These are phyloP conservation scores for Citrus trifoliata DNA, from an alignment of 345 rosid species.

Conservation along the genomic window DNA sequence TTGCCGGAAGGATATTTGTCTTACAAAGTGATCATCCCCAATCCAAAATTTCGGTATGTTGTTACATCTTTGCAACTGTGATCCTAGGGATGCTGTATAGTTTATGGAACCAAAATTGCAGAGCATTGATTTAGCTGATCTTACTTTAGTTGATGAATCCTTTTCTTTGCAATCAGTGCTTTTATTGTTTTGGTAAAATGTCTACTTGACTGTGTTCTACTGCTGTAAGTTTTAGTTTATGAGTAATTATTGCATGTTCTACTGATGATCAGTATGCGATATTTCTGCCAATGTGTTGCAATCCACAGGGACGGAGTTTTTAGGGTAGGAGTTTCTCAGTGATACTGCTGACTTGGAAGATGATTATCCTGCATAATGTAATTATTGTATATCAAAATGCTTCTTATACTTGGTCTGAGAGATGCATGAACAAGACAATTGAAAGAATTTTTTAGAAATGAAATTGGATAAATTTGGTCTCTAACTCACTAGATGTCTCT, in stretches of 20 bases:
- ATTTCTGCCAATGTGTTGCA: neutral
- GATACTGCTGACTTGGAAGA: neutral
- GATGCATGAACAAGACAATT: neutral
- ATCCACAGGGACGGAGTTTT: neutral
- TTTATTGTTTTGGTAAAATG: neutral
- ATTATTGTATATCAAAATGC: neutral
- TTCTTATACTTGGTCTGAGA: neutral
- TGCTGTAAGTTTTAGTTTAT: neutral
- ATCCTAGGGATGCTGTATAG: neutral
- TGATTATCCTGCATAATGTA: neutral
- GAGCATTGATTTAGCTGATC: neutral
- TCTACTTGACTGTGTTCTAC: neutral
- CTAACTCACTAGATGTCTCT: neutral
- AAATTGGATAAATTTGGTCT: neutral
- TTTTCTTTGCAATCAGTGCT: neutral
- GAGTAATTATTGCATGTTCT: neutral
- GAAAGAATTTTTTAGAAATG: neutral
- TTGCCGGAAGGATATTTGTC: slow-evolving; percentile 75
- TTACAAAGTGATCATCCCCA: slow-evolving; percentile 81
- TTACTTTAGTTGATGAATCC: neutral
- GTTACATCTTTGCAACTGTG: neutral
- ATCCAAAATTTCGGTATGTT: slow-evolving; percentile 77
- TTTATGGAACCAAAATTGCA: neutral
- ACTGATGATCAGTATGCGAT: neutral
- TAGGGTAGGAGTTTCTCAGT: neutral